Evolutionary conservation across 495 filamentous ascomycete genomes (phyloP).

Genomic region (Tricharina praecox): DNA sequence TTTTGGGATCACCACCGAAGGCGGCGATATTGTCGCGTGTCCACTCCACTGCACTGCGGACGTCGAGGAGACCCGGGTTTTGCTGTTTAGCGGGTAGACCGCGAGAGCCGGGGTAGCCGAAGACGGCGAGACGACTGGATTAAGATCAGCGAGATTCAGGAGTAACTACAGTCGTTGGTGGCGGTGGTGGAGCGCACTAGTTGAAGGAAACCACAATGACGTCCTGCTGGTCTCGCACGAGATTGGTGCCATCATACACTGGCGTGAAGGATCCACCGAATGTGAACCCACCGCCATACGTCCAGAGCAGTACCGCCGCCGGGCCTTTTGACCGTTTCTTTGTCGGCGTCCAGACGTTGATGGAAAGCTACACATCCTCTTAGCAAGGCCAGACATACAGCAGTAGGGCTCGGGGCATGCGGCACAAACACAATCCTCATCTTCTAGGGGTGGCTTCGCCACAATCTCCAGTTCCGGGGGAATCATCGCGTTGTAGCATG

Average conservation of each 20-base stretch:
- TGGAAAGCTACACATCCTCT: neutral
- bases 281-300: slow-evolving; percentile 42
- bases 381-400: slow-evolving; percentile 12
- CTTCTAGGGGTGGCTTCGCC: slow-evolving; percentile 27
- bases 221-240: neutral
- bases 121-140: too few relatives aligned
- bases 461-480: neutral
- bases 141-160: too few relatives aligned
- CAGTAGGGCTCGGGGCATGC: too few relatives aligned
- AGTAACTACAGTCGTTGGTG: too few relatives aligned
- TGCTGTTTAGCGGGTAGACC: too few relatives aligned
- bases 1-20: slow-evolving; percentile 47
- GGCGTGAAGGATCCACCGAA: slow-evolving; percentile 16
- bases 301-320: slow-evolving; percentile 39
- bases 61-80: slow-evolving; percentile 52
- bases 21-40: slow-evolving; percentile 45
- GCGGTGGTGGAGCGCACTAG: neutral
- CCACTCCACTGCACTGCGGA: slow-evolving; percentile 55
- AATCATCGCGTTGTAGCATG: neutral
- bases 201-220: slow-evolving; percentile 7
- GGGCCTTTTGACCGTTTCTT: neutral
- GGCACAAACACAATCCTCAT: slow-evolving; percentile 34
- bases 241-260: neutral
- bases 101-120: too few relatives aligned
- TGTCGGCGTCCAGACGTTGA: slow-evolving; percentile 5